Conservation (phyloP, 257 asterid species). For the Plectranthus barbatus region DNA sequence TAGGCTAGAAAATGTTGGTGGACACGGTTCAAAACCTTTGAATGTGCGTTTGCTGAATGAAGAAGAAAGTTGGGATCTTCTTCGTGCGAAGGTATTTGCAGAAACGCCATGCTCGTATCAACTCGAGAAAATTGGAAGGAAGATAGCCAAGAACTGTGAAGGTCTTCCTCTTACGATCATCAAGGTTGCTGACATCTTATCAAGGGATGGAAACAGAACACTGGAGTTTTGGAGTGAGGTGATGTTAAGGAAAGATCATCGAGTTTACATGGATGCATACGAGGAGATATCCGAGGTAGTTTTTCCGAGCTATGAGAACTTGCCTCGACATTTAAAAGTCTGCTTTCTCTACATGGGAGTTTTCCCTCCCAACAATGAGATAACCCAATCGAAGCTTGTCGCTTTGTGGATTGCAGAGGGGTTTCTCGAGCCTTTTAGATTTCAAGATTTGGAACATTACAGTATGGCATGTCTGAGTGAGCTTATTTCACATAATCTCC, state of each 20-base stretch:
- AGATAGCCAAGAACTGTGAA: not conserved
- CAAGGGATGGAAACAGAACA: not conserved
- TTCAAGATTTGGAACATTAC: not conserved
- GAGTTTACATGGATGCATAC: not conserved
- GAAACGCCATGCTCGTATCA: not conserved
- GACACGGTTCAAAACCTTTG: not conserved
- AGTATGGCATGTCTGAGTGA: not conserved
- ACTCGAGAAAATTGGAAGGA: conserved; percentile 2
- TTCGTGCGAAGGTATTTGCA: not conserved
- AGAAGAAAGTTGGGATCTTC: conserved; percentile 1
- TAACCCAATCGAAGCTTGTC: not conserved
- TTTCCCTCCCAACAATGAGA: not conserved
- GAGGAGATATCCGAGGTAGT: not conserved
- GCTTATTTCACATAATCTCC: not conserved
- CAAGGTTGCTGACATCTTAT: not conserved
- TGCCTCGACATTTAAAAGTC: not conserved
- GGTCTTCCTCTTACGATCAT: conserved; percentile 11
- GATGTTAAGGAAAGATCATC: not conserved
- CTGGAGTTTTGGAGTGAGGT: not conserved
- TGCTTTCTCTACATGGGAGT: conserved; percentile 13
- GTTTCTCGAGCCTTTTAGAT: not conserved
- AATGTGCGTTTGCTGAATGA: not conserved
- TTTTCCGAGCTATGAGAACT: conserved; percentile 5
- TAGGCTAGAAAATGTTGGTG: not conserved
- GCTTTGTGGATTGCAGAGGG: not conserved